A percentile compares a stretch with the other conserved stretches of the same genome.
phyloP scores from a whole-genome alignment of 208 protist genomes.

The Trypanosoma scelopori region DNA sequence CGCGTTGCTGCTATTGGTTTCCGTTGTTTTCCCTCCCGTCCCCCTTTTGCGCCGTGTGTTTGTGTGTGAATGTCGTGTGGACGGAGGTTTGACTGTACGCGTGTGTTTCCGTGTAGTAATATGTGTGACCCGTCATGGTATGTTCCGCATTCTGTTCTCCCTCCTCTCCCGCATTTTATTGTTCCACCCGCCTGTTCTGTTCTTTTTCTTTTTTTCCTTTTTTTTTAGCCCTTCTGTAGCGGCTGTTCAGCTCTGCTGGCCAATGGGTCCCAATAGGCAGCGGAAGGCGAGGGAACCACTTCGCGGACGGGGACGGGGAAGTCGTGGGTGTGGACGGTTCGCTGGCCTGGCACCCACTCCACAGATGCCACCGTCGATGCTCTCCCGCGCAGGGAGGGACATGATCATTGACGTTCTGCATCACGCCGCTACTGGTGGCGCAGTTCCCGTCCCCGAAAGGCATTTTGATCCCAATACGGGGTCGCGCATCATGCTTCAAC shows the following conservation, averaged over 20 bases:
- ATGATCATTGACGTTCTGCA: conserved; percentile 90
- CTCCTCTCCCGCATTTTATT: too few relatives aligned
- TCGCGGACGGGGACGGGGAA: conserved; percentile 34
- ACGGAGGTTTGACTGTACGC: too few relatives aligned
- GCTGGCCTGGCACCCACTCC: conserved; percentile 15
- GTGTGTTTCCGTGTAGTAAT: too few relatives aligned
- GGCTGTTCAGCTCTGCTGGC: conserved; percentile 15
- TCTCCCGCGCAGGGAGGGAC: conserved; percentile 65
- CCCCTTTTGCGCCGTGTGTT: too few relatives aligned
- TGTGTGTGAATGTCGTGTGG: too few relatives aligned
- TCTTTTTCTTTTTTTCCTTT: too few relatives aligned
- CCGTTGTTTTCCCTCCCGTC: too few relatives aligned
- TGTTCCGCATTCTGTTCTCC: too few relatives aligned
- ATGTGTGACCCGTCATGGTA: too few relatives aligned
- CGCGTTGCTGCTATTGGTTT: too few relatives aligned
- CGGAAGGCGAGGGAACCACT: conserved; percentile 37
- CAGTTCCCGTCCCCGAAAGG: conserved; percentile 76
- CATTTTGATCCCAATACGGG: conserved; percentile 76
- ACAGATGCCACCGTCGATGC: conserved; percentile 60
- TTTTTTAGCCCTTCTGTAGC: neutral
- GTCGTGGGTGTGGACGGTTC: conserved; percentile 32
- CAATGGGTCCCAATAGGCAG: conserved; percentile 83
- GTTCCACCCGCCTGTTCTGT: too few relatives aligned
- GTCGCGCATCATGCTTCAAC: conserved; percentile 71
- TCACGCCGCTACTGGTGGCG: conserved; percentile 80